Evolutionary conservation across 2,329 filamentous ascomycete species (phyloP), one percentile per base, ranked within the genome.

Genomic region (Venturia oleaginea): DNA sequence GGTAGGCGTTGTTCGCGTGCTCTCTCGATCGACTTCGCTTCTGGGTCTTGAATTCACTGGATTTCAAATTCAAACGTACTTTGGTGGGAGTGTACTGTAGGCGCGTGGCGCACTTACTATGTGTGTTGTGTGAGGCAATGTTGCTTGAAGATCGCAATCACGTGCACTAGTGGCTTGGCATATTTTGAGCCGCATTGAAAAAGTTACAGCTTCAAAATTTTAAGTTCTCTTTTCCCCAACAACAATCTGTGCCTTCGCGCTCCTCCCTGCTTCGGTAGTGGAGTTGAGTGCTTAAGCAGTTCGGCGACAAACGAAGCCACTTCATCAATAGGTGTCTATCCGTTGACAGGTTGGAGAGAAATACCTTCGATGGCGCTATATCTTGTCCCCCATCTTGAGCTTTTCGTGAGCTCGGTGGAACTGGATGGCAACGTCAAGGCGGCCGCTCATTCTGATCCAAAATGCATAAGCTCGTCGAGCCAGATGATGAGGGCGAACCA

Each of bases 341-440:
- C 42, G 60, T 65, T 60, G 64, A 57, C 64, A 63, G 64, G 22
- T 65, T 43, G 65, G 19, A 65, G 64, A 65, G 40, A 22, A 42
- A 64, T 13, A 27, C 24, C 32, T 48, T 27, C 15, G 34, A 57
- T 54, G 48, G 13, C 4, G n/a, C 55, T 32, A n/a, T 32, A 27
- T 51, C 40, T 17, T 4, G 32, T 57, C 30, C n/a, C n/a, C n/a
- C 32, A 61, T 40, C 60, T 55, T 64, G 60, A 65, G 42, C 24
- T 65, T 60, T 55, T 42, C 59, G 59, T 62, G 57, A 65, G 57
- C 38, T 54, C 64, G 65, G 24, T 66, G 65, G 54, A 13, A 10
- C 38, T 62, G 34, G 24, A 34, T 59, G 24, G 46, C 37, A 11
- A 37, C n/a, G n/a, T 34, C n/a, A 13, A 10, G 59, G 34, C n/a